Conservation (phyloP, 768 basidiomycete species). For the Lentinula aciculospora region DNA sequence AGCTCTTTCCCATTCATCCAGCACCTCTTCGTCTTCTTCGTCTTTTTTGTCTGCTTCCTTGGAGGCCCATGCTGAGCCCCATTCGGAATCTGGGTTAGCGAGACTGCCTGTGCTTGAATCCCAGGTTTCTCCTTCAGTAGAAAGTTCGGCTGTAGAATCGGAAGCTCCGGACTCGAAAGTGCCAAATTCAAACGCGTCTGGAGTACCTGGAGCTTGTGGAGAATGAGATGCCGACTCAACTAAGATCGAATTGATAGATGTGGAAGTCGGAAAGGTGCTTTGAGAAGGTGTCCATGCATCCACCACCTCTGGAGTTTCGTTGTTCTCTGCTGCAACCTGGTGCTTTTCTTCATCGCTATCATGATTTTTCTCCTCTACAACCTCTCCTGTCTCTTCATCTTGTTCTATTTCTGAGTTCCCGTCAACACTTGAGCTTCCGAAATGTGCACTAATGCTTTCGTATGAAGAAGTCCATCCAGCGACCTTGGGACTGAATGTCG, state of each 20-base stretch:
- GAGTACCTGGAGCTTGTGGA: constrained; percentile 27
- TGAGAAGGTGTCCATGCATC: constrained; percentile 10
- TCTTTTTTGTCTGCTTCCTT: constrained; percentile 14
- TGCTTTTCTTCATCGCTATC: background rate
- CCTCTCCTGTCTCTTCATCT: background rate
- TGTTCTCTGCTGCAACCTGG: background rate
- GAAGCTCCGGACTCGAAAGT: constrained; percentile 49
- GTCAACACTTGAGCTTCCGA: background rate
- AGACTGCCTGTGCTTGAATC: constrained; percentile 22
- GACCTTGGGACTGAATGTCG: background rate
- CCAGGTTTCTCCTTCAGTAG: constrained; percentile 26
- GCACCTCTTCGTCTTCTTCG: constrained; percentile 18
- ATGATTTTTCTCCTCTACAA: background rate
- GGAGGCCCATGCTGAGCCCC: constrained; percentile 38
- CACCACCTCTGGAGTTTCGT: background rate
- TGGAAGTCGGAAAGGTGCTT: constrained; percentile 3
- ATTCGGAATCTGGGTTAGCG: constrained; percentile 19
- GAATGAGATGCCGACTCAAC: background rate
- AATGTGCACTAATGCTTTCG: constrained; percentile 9
- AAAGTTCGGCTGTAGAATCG: constrained; percentile 16
- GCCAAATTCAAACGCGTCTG: constrained; percentile 44
- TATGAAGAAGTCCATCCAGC: constrained; percentile 10
- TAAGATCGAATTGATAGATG: constrained; percentile 1
- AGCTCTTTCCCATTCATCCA: constrained; percentile 68
- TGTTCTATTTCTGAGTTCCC: background rate